Percentiles rank a stretch among this genome's conserved stretches.
Conservation (phyloP, 1,284 basidiomycete genomes). For the Inonotus obliquus region DNA sequence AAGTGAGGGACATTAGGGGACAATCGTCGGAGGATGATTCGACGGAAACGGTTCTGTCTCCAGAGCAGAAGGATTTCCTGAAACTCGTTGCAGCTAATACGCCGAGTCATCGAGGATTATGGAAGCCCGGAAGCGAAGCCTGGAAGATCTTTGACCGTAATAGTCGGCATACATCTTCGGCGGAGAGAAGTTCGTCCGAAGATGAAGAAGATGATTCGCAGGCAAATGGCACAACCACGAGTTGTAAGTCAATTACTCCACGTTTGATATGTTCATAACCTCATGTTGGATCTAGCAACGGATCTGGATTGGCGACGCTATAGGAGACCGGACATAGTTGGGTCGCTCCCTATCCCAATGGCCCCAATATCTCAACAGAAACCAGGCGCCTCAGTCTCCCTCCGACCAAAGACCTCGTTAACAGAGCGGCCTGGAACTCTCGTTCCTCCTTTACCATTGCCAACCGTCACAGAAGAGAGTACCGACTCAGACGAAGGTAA, state of each 20-base stretch:
- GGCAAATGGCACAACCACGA: background rate
- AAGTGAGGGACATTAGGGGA: background rate
- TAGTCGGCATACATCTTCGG: slow-evolving; percentile 30
- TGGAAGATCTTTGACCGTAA: slow-evolving; percentile 59
- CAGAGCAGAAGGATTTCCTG: slow-evolving; percentile 43
- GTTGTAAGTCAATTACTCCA: background rate
- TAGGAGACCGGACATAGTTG: slow-evolving; percentile 29
- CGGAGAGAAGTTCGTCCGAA: slow-evolving; percentile 38
- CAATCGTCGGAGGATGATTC: background rate
- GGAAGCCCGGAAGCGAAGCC: slow-evolving; percentile 58
- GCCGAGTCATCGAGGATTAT: slow-evolving; percentile 65
- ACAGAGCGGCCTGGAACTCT: slow-evolving; percentile 31
- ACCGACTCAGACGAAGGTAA: slow-evolving; percentile 1
- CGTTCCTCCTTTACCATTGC: slow-evolving; percentile 25
- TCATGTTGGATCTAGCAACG: background rate
- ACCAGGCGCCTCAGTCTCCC: slow-evolving; percentile 42
- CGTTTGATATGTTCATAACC: background rate
- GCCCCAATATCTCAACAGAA: slow-evolving; percentile 33
- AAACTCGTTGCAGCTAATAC: slow-evolving; percentile 60
- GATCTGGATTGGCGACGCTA: slow-evolving; percentile 12
- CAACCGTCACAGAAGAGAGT: slow-evolving; percentile 13
- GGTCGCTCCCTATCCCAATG: slow-evolving; percentile 61
- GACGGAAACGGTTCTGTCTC: background rate
- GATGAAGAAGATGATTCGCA: slow-evolving; percentile 34
- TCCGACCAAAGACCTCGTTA: slow-evolving; percentile 47